Conservation (phyloP, 768 basidiomycete genomes). For the Lactarius psammicola region DNA sequence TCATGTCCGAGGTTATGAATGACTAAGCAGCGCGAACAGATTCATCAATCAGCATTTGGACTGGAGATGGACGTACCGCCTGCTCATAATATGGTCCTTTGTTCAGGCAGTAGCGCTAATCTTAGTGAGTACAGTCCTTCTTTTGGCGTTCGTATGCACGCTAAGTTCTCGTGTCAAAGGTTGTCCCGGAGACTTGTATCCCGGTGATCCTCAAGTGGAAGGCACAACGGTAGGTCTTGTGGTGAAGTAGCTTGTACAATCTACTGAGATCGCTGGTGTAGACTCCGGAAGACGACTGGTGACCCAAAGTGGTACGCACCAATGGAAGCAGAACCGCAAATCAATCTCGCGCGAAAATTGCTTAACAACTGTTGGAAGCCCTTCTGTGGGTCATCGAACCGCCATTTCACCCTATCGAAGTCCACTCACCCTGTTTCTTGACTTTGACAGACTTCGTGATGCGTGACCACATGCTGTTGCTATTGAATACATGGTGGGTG, state of each 20-base stretch:
- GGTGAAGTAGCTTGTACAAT: background rate
- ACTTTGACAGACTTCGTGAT: constrained; percentile 52
- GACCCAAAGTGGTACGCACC: constrained; percentile 57
- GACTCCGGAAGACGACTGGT: constrained; percentile 55
- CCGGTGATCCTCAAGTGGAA: constrained; percentile 62
- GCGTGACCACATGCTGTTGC: constrained; percentile 72
- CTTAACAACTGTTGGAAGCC: constrained; percentile 63
- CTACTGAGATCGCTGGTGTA: constrained; percentile 28
- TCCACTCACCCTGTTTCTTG: constrained; percentile 7
- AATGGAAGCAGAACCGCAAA: constrained; percentile 47
- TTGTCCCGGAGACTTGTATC: constrained; percentile 71
- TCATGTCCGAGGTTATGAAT: background rate
- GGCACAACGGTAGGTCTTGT: constrained; percentile 46
- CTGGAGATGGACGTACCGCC: constrained; percentile 80
- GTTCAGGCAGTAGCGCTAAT: constrained; percentile 51
- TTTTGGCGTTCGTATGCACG: no score
- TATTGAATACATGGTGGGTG: constrained; percentile 76
- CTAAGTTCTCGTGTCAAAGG: constrained; percentile 35
- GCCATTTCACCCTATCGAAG: background rate
- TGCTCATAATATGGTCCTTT: constrained; percentile 68
- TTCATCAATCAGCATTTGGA: constrained; percentile 43
- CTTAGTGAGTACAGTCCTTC: constrained; percentile 39
- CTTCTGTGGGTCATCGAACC: constrained; percentile 53
- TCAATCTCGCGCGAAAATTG: constrained; percentile 48
- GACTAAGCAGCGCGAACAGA: background rate